Base-by-base conservation (phyloP, 2,329 filamentous ascomycete genomes). In the Diaporthe sp. region DNA sequence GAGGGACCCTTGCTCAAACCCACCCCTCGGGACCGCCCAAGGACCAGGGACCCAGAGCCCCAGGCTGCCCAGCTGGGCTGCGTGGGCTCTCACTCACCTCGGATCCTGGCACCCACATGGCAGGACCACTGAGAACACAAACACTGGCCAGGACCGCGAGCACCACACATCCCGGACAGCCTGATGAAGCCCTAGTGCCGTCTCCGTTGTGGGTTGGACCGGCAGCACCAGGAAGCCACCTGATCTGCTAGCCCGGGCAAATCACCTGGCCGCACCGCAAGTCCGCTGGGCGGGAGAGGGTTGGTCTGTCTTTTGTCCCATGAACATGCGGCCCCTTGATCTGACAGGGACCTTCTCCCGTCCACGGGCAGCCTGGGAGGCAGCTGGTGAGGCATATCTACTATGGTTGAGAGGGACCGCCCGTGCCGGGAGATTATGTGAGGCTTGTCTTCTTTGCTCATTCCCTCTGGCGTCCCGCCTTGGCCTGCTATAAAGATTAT, bases 401-500 rank as follows among this genome's bases (percentile, higher is more conserved):
- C 63, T 68, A 50, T 68, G 63, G 47, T 53, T 27, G 47, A 68
- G 63, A 39, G 47, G 47, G 63, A 68, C 63, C 47, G 47, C 32
- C 63, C 32, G 44, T 63, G 37, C 44, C 37, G 47, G 37, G 30
- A 66, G 61, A 51, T 71, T 69, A 69, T 71, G 32, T 75, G 72
- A 73, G 73, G 66, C 42, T 71, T 35, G n/a, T 68, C 27, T 63
- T 68, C 50, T 32, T 58, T 22, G 61, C 25, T 30, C 58, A n/a
- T 37, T 47, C 32, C 47, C 44, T n/a, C 37, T 56, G 50, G 50
- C 37, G 30, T 25, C 63, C 27, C 32, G 61, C 55, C 68, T 42
- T 50, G 50, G 71, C 44, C 47, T 35, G 70, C 72, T 74, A 74
- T 75, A 74, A 73, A 75, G 56, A 68, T 35, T 53, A 69, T 63